Conservation (phyloP, 306 rosid genomes). For the Nissolia schottii region DNA sequence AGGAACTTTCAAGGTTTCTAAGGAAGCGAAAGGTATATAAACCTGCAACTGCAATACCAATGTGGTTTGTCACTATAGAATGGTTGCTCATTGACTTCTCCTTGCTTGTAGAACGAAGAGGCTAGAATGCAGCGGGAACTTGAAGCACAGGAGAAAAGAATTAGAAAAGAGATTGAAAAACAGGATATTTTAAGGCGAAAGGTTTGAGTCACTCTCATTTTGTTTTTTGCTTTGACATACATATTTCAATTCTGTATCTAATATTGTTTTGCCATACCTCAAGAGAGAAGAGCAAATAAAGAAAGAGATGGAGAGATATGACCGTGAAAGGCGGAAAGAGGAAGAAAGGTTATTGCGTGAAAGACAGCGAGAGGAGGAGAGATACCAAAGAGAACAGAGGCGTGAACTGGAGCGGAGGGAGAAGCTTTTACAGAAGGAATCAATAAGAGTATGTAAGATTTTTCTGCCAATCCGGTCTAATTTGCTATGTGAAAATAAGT, state of each 20-base stretch:
- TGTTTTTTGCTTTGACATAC: neutral
- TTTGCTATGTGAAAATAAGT: constrained; percentile 4
- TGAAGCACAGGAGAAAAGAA: constrained; percentile 72
- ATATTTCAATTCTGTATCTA: constrained; percentile 12
- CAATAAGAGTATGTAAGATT: constrained; percentile 53
- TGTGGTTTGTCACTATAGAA: constrained; percentile 3
- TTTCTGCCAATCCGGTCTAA: constrained; percentile 11
- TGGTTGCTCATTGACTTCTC: constrained; percentile 16
- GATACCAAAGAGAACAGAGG: constrained; percentile 62
- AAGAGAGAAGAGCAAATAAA: constrained; percentile 71
- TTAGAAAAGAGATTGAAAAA: constrained; percentile 68
- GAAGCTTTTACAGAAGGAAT: constrained; percentile 67
- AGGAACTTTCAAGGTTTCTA: constrained; percentile 45
- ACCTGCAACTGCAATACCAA: neutral
- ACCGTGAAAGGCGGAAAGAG: constrained; percentile 74
- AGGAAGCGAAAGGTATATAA: constrained; percentile 65
- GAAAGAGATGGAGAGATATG: constrained; percentile 70
- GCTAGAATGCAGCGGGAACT: constrained; percentile 61
- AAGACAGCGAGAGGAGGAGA: constrained; percentile 73
- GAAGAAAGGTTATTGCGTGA: constrained; percentile 76
- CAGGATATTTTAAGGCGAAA: constrained; percentile 74
- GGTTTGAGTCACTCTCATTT: constrained; percentile 34
- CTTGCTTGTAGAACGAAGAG: constrained; percentile 51
- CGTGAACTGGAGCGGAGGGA: constrained; percentile 66
- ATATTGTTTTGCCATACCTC: constrained; percentile 14